phyloP scores from a whole-genome alignment of 2,329 filamentous ascomycete species.

The Coniella vitis region DNA sequence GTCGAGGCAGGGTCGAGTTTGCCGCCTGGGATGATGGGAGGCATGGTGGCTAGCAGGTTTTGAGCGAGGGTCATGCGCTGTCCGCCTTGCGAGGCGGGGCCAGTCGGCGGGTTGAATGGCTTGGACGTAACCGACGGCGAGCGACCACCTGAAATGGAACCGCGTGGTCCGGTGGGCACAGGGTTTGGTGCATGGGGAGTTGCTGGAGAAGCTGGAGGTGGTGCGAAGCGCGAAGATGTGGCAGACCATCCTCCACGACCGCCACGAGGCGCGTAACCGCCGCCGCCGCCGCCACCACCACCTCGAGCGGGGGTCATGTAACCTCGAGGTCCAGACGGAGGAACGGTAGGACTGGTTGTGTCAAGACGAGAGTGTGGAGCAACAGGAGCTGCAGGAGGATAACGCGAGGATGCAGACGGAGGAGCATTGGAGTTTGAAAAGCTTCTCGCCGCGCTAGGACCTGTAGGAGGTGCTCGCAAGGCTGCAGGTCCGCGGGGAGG shows the following conservation, averaged over 20 bases:
- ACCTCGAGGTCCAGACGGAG: slow-evolving; percentile 48
- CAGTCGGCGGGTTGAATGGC: slow-evolving; percentile 52
- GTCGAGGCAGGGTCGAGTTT: slow-evolving; percentile 43
- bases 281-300: slow-evolving; percentile 8
- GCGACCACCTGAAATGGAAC: slow-evolving; percentile 29
- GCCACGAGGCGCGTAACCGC: slow-evolving; percentile 36
- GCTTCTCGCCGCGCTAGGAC: slow-evolving; percentile 32
- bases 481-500: slow-evolving; percentile 51
- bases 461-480: slow-evolving; percentile 44
- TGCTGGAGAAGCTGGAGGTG: slow-evolving; percentile 29
- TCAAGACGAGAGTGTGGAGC: slow-evolving; percentile 32
- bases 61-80: slow-evolving; percentile 43
- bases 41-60: slow-evolving; percentile 43
- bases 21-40: slow-evolving; percentile 46
- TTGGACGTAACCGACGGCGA: slow-evolving; percentile 32
- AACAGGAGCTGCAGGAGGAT: slow-evolving; percentile 19
- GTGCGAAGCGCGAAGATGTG: slow-evolving; percentile 20
- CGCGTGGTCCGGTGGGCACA: slow-evolving; percentile 44
- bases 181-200: slow-evolving; percentile 30
- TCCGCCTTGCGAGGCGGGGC: slow-evolving; percentile 36
- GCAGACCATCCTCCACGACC: slow-evolving; percentile 30
- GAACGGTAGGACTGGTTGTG: slow-evolving; percentile 39
- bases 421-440: slow-evolving; percentile 30
- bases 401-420: slow-evolving; percentile 25
- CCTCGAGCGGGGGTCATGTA: slow-evolving; percentile 41